These are phyloP conservation scores for Gracilaria domingensis DNA, from an alignment of 23 red algal genomes.

Conservation along the genomic window DNA sequence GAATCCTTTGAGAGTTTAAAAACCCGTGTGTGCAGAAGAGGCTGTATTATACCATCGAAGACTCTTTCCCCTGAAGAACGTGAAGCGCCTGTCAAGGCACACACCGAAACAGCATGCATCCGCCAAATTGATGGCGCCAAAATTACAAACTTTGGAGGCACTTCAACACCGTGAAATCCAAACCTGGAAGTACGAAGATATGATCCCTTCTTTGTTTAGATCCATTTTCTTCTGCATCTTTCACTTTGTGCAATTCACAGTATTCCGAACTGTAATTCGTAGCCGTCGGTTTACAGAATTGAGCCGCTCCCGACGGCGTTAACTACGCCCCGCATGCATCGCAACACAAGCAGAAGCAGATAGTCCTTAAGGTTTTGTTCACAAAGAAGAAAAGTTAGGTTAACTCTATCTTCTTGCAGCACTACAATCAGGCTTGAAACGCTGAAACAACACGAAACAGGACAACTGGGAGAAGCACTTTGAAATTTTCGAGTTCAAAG, in stretches of 20 bases:
- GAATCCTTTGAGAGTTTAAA: no score
- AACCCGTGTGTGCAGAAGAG: no score
- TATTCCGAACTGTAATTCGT: no score
- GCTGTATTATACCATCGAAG: no score
- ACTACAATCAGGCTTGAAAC: background rate
- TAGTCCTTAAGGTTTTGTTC: no score
- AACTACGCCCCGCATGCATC: no score
- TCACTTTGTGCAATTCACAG: background rate
- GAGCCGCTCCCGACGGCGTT: background rate
- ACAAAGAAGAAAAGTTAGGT: no score
- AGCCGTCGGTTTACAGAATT: background rate
- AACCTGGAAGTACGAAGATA: background rate
- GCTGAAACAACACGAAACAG: no score
- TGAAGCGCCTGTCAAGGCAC: no score
- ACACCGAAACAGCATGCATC: constrained; percentile 11
- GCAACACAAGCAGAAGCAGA: no score
- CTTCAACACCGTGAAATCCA: background rate
- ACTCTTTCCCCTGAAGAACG: no score
- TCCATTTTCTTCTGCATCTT: background rate
- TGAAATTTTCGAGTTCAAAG: background rate
- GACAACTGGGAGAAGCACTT: no score
- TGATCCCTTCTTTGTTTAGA: background rate
- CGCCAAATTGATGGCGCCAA: constrained; percentile 25
- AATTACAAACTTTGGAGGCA: background rate
- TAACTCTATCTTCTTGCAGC: background rate